phyloP scores from a whole-genome alignment of 1,284 basidiomycete genomes.

The Wolfiporia cocos region DNA sequence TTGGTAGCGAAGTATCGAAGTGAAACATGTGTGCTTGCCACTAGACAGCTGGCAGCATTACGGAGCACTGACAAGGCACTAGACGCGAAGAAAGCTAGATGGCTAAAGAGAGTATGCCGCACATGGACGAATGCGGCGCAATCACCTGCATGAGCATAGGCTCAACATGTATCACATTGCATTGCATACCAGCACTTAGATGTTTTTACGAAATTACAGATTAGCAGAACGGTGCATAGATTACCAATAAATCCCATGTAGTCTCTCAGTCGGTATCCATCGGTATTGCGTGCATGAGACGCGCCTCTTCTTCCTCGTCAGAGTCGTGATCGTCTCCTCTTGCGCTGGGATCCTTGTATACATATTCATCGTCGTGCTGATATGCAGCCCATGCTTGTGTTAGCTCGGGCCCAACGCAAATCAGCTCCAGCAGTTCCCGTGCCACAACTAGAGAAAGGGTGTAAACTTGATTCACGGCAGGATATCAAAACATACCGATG shows the following conservation, averaged over 20 bases:
- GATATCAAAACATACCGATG: conserved; percentile 35
- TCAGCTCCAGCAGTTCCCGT: conserved; percentile 18
- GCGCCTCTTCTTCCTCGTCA: conserved; percentile 16
- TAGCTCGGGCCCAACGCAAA: conserved; percentile 22
- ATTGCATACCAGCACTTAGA: no score
- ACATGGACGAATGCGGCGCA: conserved; percentile 16
- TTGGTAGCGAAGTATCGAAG: conserved; percentile 41
- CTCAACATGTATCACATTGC: no score
- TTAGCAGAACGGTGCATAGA: no score
- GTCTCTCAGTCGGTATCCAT: no score
- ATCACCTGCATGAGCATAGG: no score
- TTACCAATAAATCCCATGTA: no score
- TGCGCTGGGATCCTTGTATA: conserved; percentile 16
- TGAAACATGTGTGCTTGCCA: conserved; percentile 48
- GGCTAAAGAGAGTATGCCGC: conserved; percentile 27
- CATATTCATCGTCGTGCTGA: no score
- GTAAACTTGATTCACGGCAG: neutral
- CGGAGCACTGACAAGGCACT: conserved; percentile 15
- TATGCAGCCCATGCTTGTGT: conserved; percentile 19
- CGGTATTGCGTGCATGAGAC: no score
- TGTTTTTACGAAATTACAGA: no score
- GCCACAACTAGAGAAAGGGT: conserved; percentile 16
- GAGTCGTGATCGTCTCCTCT: conserved; percentile 7
- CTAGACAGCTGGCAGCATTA: conserved; percentile 36
- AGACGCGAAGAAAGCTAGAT: conserved; percentile 24